Conservation (phyloP, 805 yeast species). For the Metschnikowia gelsemii region DNA sequence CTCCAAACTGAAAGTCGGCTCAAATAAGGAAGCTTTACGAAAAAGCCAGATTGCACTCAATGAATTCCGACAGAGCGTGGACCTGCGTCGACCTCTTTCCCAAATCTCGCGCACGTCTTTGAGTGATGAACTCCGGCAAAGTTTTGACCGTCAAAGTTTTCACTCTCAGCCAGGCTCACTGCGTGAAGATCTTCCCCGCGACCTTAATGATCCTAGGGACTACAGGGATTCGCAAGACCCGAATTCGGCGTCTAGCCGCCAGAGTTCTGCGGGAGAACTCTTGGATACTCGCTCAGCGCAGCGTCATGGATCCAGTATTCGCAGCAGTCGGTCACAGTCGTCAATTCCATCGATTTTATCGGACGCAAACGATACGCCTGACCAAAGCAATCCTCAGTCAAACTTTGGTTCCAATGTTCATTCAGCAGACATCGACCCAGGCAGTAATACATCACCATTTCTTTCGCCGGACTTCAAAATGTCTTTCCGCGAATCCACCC, state of each 20-base stretch:
- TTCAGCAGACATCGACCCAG: too few relatives aligned
- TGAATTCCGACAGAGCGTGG: slow-evolving; percentile 38
- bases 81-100: slow-evolving; percentile 32
- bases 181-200: slow-evolving; percentile 4
- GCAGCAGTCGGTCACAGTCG: slow-evolving; percentile 26
- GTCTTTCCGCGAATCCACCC: slow-evolving; percentile 2
- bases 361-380: slow-evolving; percentile 12
- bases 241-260: background rate
- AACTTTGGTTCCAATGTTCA: too few relatives aligned
- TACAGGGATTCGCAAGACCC: too few relatives aligned
- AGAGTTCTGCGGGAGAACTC: slow-evolving; percentile 2
- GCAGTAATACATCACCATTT: background rate
- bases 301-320: too few relatives aligned
- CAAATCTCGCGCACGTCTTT: slow-evolving; percentile 2
- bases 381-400: background rate
- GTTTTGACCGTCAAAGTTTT: background rate
- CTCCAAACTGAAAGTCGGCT: slow-evolving; percentile 25
- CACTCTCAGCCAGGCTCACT: background rate
- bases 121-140: too few relatives aligned
- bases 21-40: slow-evolving; percentile 18
- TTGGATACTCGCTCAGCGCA: background rate
- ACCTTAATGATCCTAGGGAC: too few relatives aligned
- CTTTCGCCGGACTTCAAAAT: slow-evolving; percentile 11
- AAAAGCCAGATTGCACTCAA: slow-evolving; percentile 27
- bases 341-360: slow-evolving; percentile 29